phyloP scores from a whole-genome alignment of 768 basidiomycete genomes.

The Boletus sensibilis region DNA sequence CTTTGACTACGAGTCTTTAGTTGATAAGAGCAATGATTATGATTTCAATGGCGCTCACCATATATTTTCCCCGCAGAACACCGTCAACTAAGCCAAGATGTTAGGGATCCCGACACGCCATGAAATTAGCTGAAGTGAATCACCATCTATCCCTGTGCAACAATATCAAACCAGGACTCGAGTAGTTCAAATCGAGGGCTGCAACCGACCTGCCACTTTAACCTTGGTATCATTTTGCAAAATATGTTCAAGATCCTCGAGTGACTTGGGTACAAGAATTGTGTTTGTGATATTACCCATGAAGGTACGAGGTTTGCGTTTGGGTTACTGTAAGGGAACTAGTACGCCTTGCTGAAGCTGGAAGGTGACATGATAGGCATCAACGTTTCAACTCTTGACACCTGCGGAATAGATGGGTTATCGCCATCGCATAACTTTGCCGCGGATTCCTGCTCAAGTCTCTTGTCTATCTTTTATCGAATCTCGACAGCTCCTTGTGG shows the following conservation, averaged over 20 bases:
- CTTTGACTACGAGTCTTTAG: conserved; percentile 61
- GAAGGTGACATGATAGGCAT: background rate
- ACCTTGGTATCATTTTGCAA: conserved; percentile 74
- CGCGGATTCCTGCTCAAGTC: conserved; percentile 49
- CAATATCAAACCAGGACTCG: background rate
- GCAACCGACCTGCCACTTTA: conserved; percentile 81
- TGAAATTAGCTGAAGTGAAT: conserved; percentile 14
- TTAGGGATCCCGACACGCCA: conserved; percentile 8
- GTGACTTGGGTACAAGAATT: conserved; percentile 43
- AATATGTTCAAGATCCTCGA: conserved; percentile 55
- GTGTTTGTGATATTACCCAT: conserved; percentile 22
- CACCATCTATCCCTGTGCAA: conserved; percentile 65
- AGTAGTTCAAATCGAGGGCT: background rate
- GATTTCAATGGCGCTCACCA: conserved; percentile 46
- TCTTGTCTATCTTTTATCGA: conserved; percentile 54
- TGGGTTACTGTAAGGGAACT: background rate
- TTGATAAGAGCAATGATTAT: conserved; percentile 1
- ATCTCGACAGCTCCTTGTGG: conserved; percentile 51
- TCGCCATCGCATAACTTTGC: conserved; percentile 27
- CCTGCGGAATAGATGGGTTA: conserved; percentile 9
- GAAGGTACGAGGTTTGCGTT: background rate
- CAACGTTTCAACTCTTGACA: background rate
- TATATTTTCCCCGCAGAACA: conserved; percentile 90
- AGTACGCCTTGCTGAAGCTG: background rate
- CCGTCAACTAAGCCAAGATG: conserved; percentile 69